Evolutionary conservation across 1,284 basidiomycete species (phyloP), one percentile per base, ranked within the genome.

Genomic region (Rhodofomes roseus): DNA sequence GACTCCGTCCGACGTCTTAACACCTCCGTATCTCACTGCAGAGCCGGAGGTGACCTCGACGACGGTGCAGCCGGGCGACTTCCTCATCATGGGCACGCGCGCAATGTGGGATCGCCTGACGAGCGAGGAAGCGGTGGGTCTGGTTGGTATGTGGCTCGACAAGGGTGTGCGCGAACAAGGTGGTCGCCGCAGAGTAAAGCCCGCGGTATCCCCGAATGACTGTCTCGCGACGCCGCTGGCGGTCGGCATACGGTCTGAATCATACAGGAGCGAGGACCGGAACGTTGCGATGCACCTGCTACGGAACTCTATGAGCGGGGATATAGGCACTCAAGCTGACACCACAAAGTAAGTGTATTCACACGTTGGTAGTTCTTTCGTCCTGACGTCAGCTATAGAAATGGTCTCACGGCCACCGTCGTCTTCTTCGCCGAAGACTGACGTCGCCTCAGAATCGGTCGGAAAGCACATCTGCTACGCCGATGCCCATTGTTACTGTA

Each of bases 51-150:
- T 84, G n/a, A 80, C 73, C 36, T 60, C 60, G 11, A 54, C 64
- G 29, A 64, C 75, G 34, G 68, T 84, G 11, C 59, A 72, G 41
- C 76, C 77, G 0, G 81, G 79, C 6, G 82, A 84, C 64, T 83
- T 84, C 64, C 68, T 86, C 57, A 81, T 87, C 54, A 70, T 87
- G 69, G 84, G 78, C 0, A 81, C 81, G 4, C 79, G 82, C 63
- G 84, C 84, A 2, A 67, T 88, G 18, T 86, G 83, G 81, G 82
- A 86, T 56, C 77, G 78, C 62, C 71, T 87, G 60, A 79, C 77
- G 48, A 83, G 77, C 66, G 79, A 82, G 64, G 85, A 87, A 65
- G 85, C 80, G 0, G 84, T 86, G 14, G 82, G 82, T 3, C 73
- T 87, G 2, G 76, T 82, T 11, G 82, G 80, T 14, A 62, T 71